phyloP scores from a whole-genome alignment of 192 early-diverging fungal genomes.

The Dissophora ornata region DNA sequence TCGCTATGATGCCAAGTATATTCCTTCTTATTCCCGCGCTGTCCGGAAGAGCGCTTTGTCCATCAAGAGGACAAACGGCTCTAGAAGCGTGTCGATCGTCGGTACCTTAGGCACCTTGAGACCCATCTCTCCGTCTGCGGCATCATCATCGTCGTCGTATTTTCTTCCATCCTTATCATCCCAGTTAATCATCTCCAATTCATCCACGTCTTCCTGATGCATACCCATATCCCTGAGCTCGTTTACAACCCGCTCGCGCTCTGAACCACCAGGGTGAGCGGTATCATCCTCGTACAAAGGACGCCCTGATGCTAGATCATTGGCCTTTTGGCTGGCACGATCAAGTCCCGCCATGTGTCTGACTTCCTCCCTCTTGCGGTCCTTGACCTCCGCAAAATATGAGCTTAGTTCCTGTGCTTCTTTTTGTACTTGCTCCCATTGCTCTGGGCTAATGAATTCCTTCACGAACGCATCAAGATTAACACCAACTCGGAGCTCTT shows the following conservation, averaged over 20 bases:
- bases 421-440: conserved; percentile 37
- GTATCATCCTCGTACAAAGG: too few relatives aligned
- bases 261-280: too few relatives aligned
- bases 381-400: conserved; percentile 45
- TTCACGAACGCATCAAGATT: conserved; percentile 34
- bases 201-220: conserved; percentile 56
- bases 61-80: conserved; percentile 26
- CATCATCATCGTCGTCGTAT: conserved; percentile 6
- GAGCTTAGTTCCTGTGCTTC: conserved; percentile 27
- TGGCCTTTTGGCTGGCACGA: not conserved
- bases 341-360: conserved; percentile 44
- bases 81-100: conserved; percentile 22
- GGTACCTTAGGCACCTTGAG: conserved; percentile 36
- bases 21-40: conserved; percentile 50
- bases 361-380: conserved; percentile 41
- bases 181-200: conserved; percentile 56
- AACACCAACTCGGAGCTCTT: conserved; percentile 20
- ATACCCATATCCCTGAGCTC: conserved; percentile 35
- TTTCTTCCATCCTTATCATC: not conserved
- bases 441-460: conserved; percentile 38
- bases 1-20: too few relatives aligned
- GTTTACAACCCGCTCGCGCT: conserved; percentile 17
- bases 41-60: conserved; percentile 33
- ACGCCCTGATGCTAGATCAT: too few relatives aligned
- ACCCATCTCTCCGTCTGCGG: conserved; percentile 10